Base-by-base conservation (phyloP, 169 alveolate species). In the Plasmodium vivax region DNA sequence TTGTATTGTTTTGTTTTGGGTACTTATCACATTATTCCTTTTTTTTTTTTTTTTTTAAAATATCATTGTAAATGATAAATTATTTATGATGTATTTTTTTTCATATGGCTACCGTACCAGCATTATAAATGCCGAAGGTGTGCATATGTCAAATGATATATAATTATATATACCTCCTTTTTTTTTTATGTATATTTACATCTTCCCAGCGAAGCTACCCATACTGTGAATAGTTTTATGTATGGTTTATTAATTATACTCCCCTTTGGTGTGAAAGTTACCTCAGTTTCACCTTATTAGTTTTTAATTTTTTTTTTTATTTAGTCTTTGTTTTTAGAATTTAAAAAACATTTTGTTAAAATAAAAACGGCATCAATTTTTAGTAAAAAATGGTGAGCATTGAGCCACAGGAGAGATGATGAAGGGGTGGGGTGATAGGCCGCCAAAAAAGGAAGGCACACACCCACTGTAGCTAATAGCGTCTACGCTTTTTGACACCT, bases 331-430 rank as follows among this genome's bases (percentile, higher is more conserved):
- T 82, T 82, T 82, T 82, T 58, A 82, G 41, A 71, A 23, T 54
- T 82, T 54, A 82, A 82, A 82, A 56, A 58, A 82, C 79, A 54
- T 82, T 82, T 82, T 82, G 90, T 58, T 32, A 82, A 82, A 82
- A 54, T 54, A 32, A 77, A 77, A 77, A 77, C 23, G 23, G 58
- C 84, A 77, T 41, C 27, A 10, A 77, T 38, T 68, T 68, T 68
- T 68, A 19, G 16, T 68, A 68, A 68, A 23, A 68, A 68, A 8
- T 68, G 8, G 62, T 51, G 7, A 14, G 27, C 23, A 51, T 51
- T 51, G 5, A 51, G 16, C 23, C 16, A 8, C 23, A 51, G 12
- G 19, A 16, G 27, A 51, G 62, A 2, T 16, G 62, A 51, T 51
- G 19, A 0, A 23, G 23, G 8, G 1, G 62, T 23, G 62, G 62